Base-by-base conservation (phyloP, 2,329 filamentous ascomycete species). In the Paramyrothecium sp. region DNA sequence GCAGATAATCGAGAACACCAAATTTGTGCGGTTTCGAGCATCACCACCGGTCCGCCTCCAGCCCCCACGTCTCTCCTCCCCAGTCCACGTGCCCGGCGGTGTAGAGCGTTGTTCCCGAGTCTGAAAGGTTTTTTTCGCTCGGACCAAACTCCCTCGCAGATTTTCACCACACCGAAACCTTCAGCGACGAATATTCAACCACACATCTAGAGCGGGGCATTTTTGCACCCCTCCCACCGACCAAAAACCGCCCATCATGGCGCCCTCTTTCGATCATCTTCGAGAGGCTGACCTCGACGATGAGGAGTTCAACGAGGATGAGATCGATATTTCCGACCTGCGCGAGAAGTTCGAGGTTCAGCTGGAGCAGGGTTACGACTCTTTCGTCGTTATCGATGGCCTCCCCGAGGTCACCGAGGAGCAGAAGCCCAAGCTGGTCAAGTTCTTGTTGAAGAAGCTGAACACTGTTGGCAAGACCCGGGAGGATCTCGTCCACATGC, bases 311-410 rank as follows among this genome's bases (percentile, higher is more conserved):
- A 93, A 97, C 73, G 89, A 95, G 78, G 89, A 93, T 72, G 92
- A 97, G 74, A 89, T 98, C 76, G 94, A 98, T 75, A 92, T 96
- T 75, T 94, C 91, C 67, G 94, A 99, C 78, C 84, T 99, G 66
- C 86, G 89, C 74, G 93, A 96, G 75, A 92, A 96, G 77, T 97
- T 93, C 74, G 92, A 98, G 78, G 93, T 98, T 61, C 91, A 94
- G 73, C 83, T 98, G 64, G 95, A 99, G 75, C 91, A 96, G 76
- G 95, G 95, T 58, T 89, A 97, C 69, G 95, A 99, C 74, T 90
- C 92, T 63, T 99, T 99, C 71, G 90, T 99, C 63, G 93, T 98
- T 61, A 86, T 98, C 72, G 95, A 99, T 75, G 95, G 95, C 64
- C 86, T 99, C 48, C 95, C 95, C 64, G 81, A 89, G 63, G 94